Evolutionary conservation across 2,329 filamentous ascomycete species (phyloP), one percentile per base, ranked within the genome.

Genomic region (Dothideomycetes sp.): DNA sequence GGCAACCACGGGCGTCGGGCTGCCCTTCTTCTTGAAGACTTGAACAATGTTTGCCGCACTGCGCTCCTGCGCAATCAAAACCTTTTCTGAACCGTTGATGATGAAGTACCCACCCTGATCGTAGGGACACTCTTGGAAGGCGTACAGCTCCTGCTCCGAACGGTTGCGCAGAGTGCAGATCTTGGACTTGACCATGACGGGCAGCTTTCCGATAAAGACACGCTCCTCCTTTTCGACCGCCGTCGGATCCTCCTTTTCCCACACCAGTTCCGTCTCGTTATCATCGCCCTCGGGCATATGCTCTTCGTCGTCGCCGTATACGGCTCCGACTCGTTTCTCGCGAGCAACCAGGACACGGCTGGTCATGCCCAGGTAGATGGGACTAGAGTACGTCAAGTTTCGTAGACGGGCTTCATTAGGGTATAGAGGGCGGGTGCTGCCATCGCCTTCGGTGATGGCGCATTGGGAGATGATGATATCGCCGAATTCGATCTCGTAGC

Each of bases 61-160:
- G 47, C 91, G 83, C 64, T 98, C 91, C 61, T 98, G 91, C 1
- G 91, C 91, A 54, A 98, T 98, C 52, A 98, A 68, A 16, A 98
- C 91, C 71, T 98, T 98, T 60, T 98, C 91, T 63, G 85, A 94
- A 30, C 91, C 91, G 66, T 98, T 98, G 72, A 98, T 98, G 54
- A 98, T 86, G 58, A 98, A 98, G 64, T 98, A 98, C 50, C 91
- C 91, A 51, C 91, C 91, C 58, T 95, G 91, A 57, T 98, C 91
- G 62, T 95, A 98, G 1, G 91, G 91, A 52, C 91, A 98, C 64
- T 98, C 91, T 58, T 94, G 94, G 62, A 93, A 80, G 33, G 84
- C 73, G 60, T 94, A 96, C 2, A 98, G 72, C 35, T 84, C 82
- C 39, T 91, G 81, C 49, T 96, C 89, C 34, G 78, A 76, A 57